Evolutionary conservation across 2,329 filamentous ascomycete species (phyloP), one percentile per base, ranked within the genome.

Genomic region (Aspergillus felis): DNA sequence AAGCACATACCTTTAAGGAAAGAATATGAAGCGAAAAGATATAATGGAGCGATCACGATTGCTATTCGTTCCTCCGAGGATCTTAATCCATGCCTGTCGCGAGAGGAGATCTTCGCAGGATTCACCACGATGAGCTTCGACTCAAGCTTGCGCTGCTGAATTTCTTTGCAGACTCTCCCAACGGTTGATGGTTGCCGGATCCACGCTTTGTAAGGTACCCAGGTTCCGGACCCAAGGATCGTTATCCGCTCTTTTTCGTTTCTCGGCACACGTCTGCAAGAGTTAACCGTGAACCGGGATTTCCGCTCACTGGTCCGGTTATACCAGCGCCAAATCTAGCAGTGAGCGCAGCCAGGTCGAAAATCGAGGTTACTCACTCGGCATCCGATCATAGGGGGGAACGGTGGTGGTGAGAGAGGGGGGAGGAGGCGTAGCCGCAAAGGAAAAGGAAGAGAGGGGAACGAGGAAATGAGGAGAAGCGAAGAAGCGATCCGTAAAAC

Each of bases 201-300:
- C 60, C 60, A 62, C 60, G 60, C 51, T 58, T 47, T 47, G 9
- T 27, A 47, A 22, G 54, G 57, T 54, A 56, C 58, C 58, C 52
- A 48, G 56, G 47, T 56, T 55, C 53, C 56, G 54, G 60, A 60
- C 58, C 58, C 56, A 56, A 54, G 53, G 14, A 47, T 35, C 24
- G 12, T 4, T 27, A 27, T 27, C 44, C 44, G 41, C 50, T 42
- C 48, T 44, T 32, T 49, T 42, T 51, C 47, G 55, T 41, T 41
- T 57, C 46, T 46, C 54, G 24, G 29, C 32, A 48, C 17, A 25
- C 49, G 52, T 42, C 50, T 50, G 32, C 55, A 53, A 44, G 49
- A 24, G 12, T 41, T 20, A 35, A n/a, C n/a, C 32, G 32, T 49
- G 50, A 53, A 32, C 27, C 38, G 25, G 25, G n/a, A n/a, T n/a